Base-by-base conservation (phyloP, 1,139 yeast genomes). In the Nakaseomyces uthaithaninus region DNA sequence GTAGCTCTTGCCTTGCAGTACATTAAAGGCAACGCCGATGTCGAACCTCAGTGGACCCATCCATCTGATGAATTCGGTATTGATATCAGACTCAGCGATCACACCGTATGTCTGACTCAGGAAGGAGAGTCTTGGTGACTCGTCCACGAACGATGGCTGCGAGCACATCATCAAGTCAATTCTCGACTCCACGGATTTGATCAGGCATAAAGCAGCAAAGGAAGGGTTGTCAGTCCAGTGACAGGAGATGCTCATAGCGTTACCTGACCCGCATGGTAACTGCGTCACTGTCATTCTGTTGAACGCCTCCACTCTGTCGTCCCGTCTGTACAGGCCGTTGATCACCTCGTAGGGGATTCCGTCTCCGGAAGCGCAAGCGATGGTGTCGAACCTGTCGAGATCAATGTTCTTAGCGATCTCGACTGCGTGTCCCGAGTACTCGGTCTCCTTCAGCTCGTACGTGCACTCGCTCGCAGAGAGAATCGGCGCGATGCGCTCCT, bases 271-370 rank as follows among this genome's bases (percentile, higher is more conserved):
- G 54, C 95, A 84, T 1, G 98, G 98, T 20, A 91, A 65, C 62
- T 91, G 96, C 19, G 94, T 80, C 1, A 91, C 65, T 0, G 85
- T 78, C 14, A 86, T 47, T 43, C 75, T 74, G 42, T 71, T 67
- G 53, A 91, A 79, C 0, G 91, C 93, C 5, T 60, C 60, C 0
- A 66, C 71, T 9, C 80, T 76, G 58, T 86, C 94, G 0, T 66
- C 55, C 18, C 86, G 69, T 41, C 47, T 52, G 47, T 76, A 84
- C 31, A 91, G 67, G 2, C 97, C 98, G 59, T 91, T 91, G 37
- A 87, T 72, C 5, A 91, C 86, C 59, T 91, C 97, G 62, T 89
- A 94, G 1, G 97, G 96, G 31, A 86, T 78, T 9, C 98, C 98
- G 64, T 91, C 98, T 4, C 98, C 98, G 0, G 95, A 85, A 39